Evolutionary conservation across 768 basidiomycete species (phyloP), one percentile per base, ranked within the genome.

Genomic region (Pleurotus platypus): DNA sequence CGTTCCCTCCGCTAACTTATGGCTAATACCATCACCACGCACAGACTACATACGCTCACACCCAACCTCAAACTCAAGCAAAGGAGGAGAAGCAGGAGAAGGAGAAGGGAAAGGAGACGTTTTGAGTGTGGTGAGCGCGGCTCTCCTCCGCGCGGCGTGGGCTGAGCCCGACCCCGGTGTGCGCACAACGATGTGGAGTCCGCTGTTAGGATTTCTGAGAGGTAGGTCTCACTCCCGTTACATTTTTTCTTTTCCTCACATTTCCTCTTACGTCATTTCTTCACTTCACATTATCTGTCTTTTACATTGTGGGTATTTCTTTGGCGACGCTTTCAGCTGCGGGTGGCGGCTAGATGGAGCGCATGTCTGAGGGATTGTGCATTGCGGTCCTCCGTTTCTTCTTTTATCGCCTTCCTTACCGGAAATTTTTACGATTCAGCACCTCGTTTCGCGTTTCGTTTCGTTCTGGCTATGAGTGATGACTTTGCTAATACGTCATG

Each of bases 111-210:
- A 11, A 3, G 30, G 30, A 4, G 49, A n/a, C 61, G 1, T 74
- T 40, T 22, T 87, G 1, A 74, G 75, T 1, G 68, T 79, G 2
- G 70, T 93, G 20, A 82, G 85, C 53, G 64, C 72, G 1, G 84
- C 81, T 0, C 70, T 87, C 4, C 70, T 94, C 43, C 81, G 85
- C n/a, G 86, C 88, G 4, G 78, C 79, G 4, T 83, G 79, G 79
- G 68, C 82, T 0, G 94, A 98, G 66, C 74, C 79, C 0, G 93
- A 96, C 61, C 61, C 75, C 1, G 74, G 75, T 2, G 93, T 96
- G 2, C 86, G 88, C 62, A 70, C 72, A 3, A 68, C 69, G 1
- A 86, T 94, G 81, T 88, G 87, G 76, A 80, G 81, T 40, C 87
- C 90, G 0, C 64, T 92, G 49, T 72, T 94, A 7, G 75, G 77